Percentiles rank a stretch among this genome's conserved stretches.
phyloP scores from a whole-genome alignment of 176 grass and related monocot genomes.

The Zea luxurians region DNA sequence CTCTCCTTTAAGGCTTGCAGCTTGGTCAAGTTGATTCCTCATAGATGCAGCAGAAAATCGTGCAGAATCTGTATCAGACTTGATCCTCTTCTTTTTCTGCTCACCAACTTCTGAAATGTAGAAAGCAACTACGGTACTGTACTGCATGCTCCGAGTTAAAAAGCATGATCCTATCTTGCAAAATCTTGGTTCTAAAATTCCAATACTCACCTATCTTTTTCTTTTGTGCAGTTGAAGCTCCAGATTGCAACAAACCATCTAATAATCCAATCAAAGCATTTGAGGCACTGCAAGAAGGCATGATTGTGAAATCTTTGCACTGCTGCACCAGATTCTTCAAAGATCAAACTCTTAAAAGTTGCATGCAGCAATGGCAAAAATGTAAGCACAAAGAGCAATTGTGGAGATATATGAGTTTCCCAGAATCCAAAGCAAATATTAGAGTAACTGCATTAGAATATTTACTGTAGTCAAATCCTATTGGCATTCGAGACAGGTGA shows the following conservation, averaged over 20 bases:
- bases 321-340: constrained; percentile 21
- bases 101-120: constrained; percentile 74
- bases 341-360: constrained; percentile 24
- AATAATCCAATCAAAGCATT: constrained; percentile 54
- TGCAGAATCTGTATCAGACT: constrained; percentile 68
- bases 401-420: constrained; percentile 15
- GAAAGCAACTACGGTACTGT: constrained; percentile 39
- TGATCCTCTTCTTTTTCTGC: constrained; percentile 89
- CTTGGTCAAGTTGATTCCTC: constrained; percentile 85
- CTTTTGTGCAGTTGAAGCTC: constrained; percentile 63
- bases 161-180: constrained; percentile 15
- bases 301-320: constrained; percentile 19
- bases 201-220: constrained; percentile 80
- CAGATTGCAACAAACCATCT: constrained; percentile 78
- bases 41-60: constrained; percentile 69
- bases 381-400: constrained; percentile 14
- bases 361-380: neutral
- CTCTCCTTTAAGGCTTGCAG: constrained; percentile 91
- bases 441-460: constrained; percentile 10
- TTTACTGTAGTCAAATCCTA: constrained; percentile 16
- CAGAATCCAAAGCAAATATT: constrained; percentile 27
- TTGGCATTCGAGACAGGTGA: neutral
- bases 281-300: constrained; percentile 55
- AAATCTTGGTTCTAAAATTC: constrained; percentile 30
- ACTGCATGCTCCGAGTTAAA: constrained; percentile 21